Base-by-base conservation (phyloP, 148 eudicot species). In the Chenopodium berlandieri region DNA sequence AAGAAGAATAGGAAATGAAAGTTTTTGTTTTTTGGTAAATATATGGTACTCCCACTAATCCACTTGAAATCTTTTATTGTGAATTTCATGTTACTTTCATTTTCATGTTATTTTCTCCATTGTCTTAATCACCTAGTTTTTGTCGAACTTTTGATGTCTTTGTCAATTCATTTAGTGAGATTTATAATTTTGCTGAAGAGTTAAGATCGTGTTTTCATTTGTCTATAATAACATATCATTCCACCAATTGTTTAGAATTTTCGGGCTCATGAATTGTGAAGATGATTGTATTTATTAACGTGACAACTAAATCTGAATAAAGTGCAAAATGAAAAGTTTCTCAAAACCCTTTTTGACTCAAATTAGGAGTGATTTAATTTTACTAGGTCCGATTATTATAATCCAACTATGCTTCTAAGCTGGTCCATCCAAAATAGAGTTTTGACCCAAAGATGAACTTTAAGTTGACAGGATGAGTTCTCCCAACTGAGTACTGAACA, bases 1-100 rank as follows among this genome's bases (percentile, higher is more conserved):
- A 82, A 84, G 79, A 60, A 60, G 54, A 50, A 50, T 56, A 48
- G 60, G 71, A 50, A 75, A 62, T 74, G 85, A 60, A 65, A 81
- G 78, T 83, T 83, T 83, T 79, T 81, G 77, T 32, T 74, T 4
- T 46, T 64, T 31, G 37, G 40, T 74, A 74, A 48, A 13, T 13
- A 50, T 40, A 56, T 75, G 9, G 37, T 75, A 23, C 37, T 9
- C 75, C 75, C 60, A 62, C 65, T 62, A 19, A 6, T 72, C 75
- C 52, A 22, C 32, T 66, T 31, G 34, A 68, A 27, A 66, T 70
- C 9, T 11, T 73, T 6, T 47, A n/a, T 73, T 73, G 16, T 44
- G 1, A 47, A 14, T 67, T 67, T 10, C 30, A 64, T 22, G 27
- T 64, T 10, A 9, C 68, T 22, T 22, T 64, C 27, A 6, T 8